These are phyloP conservation scores for Neurospora sp. DNA, from an alignment of 495 filamentous ascomycete genomes.

Conservation along the genomic window DNA sequence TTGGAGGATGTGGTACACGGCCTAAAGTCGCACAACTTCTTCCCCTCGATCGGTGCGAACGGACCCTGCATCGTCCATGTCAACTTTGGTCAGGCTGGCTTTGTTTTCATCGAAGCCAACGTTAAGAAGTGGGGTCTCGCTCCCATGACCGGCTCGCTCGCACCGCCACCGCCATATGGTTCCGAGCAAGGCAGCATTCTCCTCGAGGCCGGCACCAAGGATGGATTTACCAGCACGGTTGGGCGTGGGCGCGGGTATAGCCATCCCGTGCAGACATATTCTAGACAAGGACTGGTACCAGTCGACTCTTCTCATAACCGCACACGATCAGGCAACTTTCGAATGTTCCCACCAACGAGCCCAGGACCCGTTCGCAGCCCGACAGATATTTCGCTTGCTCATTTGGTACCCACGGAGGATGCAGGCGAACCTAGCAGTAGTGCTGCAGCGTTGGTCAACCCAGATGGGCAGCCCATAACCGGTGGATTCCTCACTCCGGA, in stretches of 20 bases:
- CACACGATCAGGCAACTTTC: conserved; percentile 49
- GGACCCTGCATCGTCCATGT: conserved; percentile 88
- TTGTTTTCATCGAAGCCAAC: conserved; percentile 98
- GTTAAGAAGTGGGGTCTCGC: conserved; percentile 99
- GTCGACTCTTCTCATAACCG: conserved; percentile 39
- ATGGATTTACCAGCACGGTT: conserved; percentile 50
- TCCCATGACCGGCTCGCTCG: conserved; percentile 88
- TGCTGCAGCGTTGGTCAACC: conserved; percentile 25
- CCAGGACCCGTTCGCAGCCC: conserved; percentile 84
- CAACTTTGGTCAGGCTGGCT: conserved; percentile 95
- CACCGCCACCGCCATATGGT: conserved; percentile 91
- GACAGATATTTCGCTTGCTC: conserved; percentile 92
- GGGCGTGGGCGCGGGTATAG: conserved; percentile 41
- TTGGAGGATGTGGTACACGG: conserved; percentile 92
- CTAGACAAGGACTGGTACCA: conserved; percentile 15
- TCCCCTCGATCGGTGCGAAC: conserved; percentile 89
- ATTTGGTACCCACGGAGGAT: conserved; percentile 61
- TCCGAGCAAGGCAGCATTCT: conserved; percentile 93
- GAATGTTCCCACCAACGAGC: conserved; percentile 63
- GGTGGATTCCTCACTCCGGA: conserved; percentile 24
- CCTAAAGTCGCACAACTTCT: conserved; percentile 89
- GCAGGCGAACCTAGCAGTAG: conserved; percentile 62
- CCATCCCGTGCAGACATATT: conserved; percentile 35
- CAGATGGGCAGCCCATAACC: conserved; percentile 26
- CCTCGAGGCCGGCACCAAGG: conserved; percentile 65